Conservation (phyloP, 2,329 filamentous ascomycete species). For the Beauveria scarabaeidicola region DNA sequence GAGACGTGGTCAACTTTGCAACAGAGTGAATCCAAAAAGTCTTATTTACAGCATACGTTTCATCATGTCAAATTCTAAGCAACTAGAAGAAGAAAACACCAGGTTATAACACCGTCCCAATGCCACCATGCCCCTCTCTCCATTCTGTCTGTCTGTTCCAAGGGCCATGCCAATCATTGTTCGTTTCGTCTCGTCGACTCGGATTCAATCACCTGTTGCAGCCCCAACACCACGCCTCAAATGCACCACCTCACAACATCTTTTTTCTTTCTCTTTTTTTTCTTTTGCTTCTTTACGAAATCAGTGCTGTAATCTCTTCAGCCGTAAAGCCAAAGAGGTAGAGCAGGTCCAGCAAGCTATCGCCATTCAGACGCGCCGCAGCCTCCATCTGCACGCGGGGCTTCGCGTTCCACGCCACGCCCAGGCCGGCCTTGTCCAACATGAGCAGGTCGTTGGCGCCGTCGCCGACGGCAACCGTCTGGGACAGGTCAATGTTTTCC, state of each 20-base stretch:
- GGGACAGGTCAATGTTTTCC: slow-evolving; percentile 56
- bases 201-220: background rate
- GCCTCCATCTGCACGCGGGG: slow-evolving; percentile 73
- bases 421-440: slow-evolving; percentile 66
- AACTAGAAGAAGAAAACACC: background rate
- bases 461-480: slow-evolving; percentile 69
- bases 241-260: slow-evolving; percentile 14
- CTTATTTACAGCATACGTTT: slow-evolving; percentile 1
- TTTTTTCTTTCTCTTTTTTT: background rate
- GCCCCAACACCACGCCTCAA: slow-evolving; percentile 6
- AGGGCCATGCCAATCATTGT: background rate
- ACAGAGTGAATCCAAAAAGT: background rate
- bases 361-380: slow-evolving; percentile 61
- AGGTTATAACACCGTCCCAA: slow-evolving; percentile 6
- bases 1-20: background rate
- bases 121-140: background rate
- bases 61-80: background rate
- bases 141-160: background rate
- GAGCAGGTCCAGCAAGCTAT: slow-evolving; percentile 61
- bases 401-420: slow-evolving; percentile 80
- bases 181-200: background rate
- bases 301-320: slow-evolving; percentile 49
- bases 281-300: slow-evolving; percentile 22
- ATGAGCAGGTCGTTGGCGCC: slow-evolving; percentile 78
- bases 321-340: slow-evolving; percentile 65